Evolutionary conservation across 345 rosid species (phyloP).

Genomic region (Salix arbutifolia): DNA sequence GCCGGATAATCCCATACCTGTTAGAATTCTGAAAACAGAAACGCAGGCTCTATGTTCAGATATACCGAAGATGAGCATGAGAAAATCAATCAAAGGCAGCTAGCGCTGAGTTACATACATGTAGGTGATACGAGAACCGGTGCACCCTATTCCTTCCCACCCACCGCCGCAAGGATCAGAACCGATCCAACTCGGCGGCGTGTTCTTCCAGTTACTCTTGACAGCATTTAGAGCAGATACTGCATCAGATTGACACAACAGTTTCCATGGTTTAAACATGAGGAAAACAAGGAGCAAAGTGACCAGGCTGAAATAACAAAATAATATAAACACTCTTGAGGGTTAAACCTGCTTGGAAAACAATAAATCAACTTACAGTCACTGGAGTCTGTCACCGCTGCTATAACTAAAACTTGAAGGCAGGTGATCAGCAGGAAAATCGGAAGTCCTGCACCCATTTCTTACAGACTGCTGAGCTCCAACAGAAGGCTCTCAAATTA

Average conservation of each 20-base stretch:
- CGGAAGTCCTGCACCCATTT: background rate
- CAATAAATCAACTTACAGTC: background rate
- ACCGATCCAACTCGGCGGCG: constrained; percentile 1
- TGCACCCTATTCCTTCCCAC: constrained; percentile 9
- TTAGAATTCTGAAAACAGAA: background rate
- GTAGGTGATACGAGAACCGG: background rate
- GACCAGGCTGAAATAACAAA: background rate
- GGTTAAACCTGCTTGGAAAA: too few relatives aligned
- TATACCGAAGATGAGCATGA: background rate
- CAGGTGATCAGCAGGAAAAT: background rate
- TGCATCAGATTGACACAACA: background rate
- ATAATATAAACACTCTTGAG: too few relatives aligned
- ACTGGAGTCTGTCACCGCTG: background rate
- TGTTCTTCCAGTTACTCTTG: background rate
- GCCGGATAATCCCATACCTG: background rate
- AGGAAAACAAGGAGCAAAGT: background rate
- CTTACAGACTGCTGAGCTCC: too few relatives aligned
- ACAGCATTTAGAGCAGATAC: background rate
- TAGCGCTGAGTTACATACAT: constrained; percentile 4
- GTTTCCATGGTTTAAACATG: background rate
- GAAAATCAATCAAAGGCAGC: background rate
- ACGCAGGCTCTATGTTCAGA: background rate
- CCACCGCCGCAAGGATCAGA: background rate
- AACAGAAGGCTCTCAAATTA: too few relatives aligned
- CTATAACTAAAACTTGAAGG: background rate